phyloP scores from a whole-genome alignment of 345 rosid genomes.

The Ceriops zippeliana region DNA sequence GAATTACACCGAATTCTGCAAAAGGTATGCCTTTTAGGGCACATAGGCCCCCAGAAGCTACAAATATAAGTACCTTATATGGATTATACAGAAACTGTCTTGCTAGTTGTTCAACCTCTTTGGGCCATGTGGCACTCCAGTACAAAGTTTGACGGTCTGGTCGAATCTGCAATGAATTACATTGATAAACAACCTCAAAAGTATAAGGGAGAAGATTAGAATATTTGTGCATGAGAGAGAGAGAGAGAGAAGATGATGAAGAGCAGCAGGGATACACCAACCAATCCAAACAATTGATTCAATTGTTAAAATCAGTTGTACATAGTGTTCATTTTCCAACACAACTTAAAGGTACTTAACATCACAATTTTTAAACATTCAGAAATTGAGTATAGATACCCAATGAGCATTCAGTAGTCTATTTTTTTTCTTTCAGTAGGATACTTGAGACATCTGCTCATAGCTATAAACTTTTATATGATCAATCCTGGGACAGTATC shows the following conservation, averaged over 20 bases:
- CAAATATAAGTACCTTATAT: slow-evolving; percentile 67
- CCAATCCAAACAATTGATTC: too few relatives aligned
- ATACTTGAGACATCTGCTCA: background rate
- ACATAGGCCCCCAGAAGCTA: background rate
- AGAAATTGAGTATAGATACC: background rate
- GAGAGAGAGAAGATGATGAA: too few relatives aligned
- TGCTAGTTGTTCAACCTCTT: slow-evolving; percentile 91
- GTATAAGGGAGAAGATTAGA: background rate
- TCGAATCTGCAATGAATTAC: slow-evolving; percentile 56
- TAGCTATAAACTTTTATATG: background rate
- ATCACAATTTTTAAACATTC: too few relatives aligned
- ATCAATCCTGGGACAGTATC: background rate
- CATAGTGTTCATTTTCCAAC: too few relatives aligned
- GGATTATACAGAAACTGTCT: slow-evolving; percentile 88
- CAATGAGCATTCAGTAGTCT: background rate
- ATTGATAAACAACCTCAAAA: background rate
- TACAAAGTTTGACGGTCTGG: slow-evolving; percentile 97
- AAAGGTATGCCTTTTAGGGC: background rate
- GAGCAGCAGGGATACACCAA: too few relatives aligned
- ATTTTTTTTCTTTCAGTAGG: background rate
- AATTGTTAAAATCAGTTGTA: too few relatives aligned
- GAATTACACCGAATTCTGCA: background rate
- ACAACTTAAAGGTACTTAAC: too few relatives aligned
- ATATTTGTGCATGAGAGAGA: too few relatives aligned
- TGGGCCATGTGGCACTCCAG: slow-evolving; percentile 99